These are phyloP conservation scores for Lactifluus subvellereus DNA, from an alignment of 768 basidiomycete species.

Conservation along the genomic window DNA sequence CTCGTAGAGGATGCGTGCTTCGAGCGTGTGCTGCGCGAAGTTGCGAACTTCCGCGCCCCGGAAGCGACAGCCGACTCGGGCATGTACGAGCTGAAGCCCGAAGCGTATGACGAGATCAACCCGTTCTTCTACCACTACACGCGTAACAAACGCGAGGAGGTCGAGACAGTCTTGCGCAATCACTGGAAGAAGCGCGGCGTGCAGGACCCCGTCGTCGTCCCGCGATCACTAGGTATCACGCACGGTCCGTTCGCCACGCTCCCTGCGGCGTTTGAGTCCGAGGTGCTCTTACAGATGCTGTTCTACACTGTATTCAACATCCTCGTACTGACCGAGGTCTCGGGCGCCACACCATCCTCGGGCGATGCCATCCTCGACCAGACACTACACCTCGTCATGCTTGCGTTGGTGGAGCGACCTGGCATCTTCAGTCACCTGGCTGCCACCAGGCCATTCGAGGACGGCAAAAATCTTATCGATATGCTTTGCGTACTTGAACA, in stretches of 20 bases:
- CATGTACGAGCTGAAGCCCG: slow-evolving; percentile 82
- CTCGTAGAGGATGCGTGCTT: slow-evolving; percentile 80
- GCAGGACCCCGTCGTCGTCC: slow-evolving; percentile 67
- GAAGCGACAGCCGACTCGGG: slow-evolving; percentile 75
- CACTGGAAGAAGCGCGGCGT: slow-evolving; percentile 61
- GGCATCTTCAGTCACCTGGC: slow-evolving; percentile 55
- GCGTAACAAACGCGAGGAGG: slow-evolving; percentile 88
- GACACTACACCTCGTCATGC: slow-evolving; percentile 77
- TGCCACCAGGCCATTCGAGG: slow-evolving; percentile 49
- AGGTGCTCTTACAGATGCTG: slow-evolving; percentile 71
- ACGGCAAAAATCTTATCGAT: slow-evolving; percentile 58
- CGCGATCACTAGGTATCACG: slow-evolving; percentile 58
- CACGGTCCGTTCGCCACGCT: slow-evolving; percentile 67
- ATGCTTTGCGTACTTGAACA: slow-evolving; percentile 73
- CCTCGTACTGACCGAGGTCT: slow-evolving; percentile 54
- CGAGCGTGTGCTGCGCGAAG: slow-evolving; percentile 67
- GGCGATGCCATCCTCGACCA: slow-evolving; percentile 90
- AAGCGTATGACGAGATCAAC: slow-evolving; percentile 80
- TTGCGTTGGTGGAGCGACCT: slow-evolving; percentile 70
- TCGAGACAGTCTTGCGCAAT: slow-evolving; percentile 65
- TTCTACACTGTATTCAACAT: slow-evolving; percentile 80
- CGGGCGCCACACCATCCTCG: slow-evolving; percentile 60
- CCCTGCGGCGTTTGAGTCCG: slow-evolving; percentile 58
- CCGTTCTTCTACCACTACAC: slow-evolving; percentile 97
- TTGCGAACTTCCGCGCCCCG: slow-evolving; percentile 79